phyloP scores from a whole-genome alignment of 2,329 filamentous ascomycete genomes.

The Diaporthe citri region DNA sequence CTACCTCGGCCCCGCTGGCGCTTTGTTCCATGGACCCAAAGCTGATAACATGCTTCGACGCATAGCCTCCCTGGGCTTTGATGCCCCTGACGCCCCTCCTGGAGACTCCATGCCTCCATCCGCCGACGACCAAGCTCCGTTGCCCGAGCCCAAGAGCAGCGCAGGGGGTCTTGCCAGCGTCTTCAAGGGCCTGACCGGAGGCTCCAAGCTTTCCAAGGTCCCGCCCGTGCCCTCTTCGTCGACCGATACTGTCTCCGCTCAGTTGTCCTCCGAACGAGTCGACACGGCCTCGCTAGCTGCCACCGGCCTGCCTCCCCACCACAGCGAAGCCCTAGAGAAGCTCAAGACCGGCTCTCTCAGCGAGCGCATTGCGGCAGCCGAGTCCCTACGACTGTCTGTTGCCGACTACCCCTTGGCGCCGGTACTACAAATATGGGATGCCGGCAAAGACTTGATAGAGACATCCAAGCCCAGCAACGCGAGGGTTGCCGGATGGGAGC shows the following conservation, averaged over 20 bases:
- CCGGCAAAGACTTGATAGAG: conserved; percentile 74
- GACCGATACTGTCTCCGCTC: conserved; percentile 49
- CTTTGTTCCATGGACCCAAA: conserved; percentile 39
- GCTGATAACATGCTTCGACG: conserved; percentile 57
- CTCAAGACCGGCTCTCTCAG: conserved; percentile 64
- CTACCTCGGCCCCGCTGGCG: conserved; percentile 1
- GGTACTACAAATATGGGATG: conserved; percentile 74
- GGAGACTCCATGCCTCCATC: conserved; percentile 69
- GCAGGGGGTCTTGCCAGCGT: conserved; percentile 71
- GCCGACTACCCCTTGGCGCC: conserved; percentile 70
- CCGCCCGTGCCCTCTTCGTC: conserved; percentile 57
- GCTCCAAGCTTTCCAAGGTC: conserved; percentile 66
- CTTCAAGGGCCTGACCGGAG: conserved; percentile 70
- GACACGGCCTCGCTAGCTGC: conserved; percentile 54
- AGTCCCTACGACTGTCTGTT: conserved; percentile 67
- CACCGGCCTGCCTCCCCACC: conserved; percentile 62
- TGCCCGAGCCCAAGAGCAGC: conserved; percentile 67
- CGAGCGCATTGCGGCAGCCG: conserved; percentile 70
- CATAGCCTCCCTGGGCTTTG: conserved; percentile 58
- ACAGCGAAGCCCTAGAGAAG: conserved; percentile 67
- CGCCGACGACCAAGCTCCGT: conserved; percentile 60
- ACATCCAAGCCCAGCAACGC: conserved; percentile 64
- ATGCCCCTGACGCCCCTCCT: conserved; percentile 55
- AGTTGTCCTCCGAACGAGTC: conserved; percentile 59
- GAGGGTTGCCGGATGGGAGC: conserved; percentile 73